These are phyloP conservation scores for Lithospermum erythrorhizon DNA, from an alignment of 257 asterid species.

Conservation along the genomic window DNA sequence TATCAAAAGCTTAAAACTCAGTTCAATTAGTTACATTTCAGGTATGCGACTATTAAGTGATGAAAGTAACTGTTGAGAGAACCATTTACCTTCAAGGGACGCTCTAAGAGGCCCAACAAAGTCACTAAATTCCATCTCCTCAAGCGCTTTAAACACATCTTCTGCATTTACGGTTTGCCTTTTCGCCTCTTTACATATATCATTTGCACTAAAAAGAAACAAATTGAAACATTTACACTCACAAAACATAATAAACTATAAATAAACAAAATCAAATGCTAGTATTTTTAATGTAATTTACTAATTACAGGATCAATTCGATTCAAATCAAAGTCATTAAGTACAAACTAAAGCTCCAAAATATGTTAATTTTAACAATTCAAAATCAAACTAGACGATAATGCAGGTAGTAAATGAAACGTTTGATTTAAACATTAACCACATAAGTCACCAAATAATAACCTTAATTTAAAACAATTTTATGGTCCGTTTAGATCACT, in stretches of 20 bases:
- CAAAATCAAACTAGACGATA: too few relatives aligned
- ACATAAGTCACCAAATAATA: neutral
- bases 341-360: too few relatives aligned
- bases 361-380: too few relatives aligned
- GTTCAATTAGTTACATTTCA: neutral
- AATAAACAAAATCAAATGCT: too few relatives aligned
- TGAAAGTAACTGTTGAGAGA: too few relatives aligned
- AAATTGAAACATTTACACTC: neutral
- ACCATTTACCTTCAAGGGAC: slow-evolving; percentile 61
- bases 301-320: too few relatives aligned
- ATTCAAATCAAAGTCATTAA: too few relatives aligned
- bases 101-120: slow-evolving; percentile 68
- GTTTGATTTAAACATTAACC: neutral
- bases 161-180: slow-evolving; percentile 77
- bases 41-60: too few relatives aligned
- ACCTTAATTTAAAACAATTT: too few relatives aligned
- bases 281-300: too few relatives aligned
- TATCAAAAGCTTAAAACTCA: neutral
- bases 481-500: too few relatives aligned
- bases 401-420: neutral
- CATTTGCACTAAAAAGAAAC: slow-evolving; percentile 46
- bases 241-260: too few relatives aligned
- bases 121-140: slow-evolving; percentile 80
- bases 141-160: slow-evolving; percentile 89
- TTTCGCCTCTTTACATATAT: slow-evolving; percentile 75